These are phyloP conservation scores for Huntiella bhutanensis DNA, from an alignment of 2,329 filamentous ascomycete species.

Conservation along the genomic window DNA sequence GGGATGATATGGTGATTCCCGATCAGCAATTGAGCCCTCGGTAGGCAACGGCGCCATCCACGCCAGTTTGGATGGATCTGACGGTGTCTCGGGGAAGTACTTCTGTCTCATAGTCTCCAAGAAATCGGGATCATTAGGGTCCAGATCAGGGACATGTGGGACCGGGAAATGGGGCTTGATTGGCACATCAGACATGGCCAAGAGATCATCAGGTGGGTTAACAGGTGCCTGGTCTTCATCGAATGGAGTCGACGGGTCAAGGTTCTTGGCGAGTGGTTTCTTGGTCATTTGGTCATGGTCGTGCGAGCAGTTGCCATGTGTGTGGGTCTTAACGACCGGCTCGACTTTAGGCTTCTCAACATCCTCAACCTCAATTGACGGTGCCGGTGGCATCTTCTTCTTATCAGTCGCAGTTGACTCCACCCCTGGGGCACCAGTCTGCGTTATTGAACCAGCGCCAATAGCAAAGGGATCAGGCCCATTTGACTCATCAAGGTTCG, in stretches of 20 bases:
- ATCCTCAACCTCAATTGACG: slow-evolving; percentile 21
- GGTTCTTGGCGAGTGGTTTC: slow-evolving; percentile 11
- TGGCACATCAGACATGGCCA: slow-evolving; percentile 23
- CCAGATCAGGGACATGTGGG: slow-evolving; percentile 47
- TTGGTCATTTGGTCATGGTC: neutral
- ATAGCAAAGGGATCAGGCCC: slow-evolving; percentile 26
- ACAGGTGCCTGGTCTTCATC: slow-evolving; percentile 25
- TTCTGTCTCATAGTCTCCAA: slow-evolving; percentile 70
- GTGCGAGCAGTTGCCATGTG: neutral
- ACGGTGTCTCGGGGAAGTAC: slow-evolving; percentile 77
- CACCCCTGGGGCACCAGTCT: neutral
- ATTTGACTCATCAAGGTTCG: slow-evolving; percentile 50
- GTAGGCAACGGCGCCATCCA: slow-evolving; percentile 71
- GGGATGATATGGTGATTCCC: slow-evolving; percentile 66
- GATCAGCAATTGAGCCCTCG: slow-evolving; percentile 42
- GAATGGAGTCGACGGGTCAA: slow-evolving; percentile 14
- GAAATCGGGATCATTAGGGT: slow-evolving; percentile 69
- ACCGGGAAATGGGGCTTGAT: slow-evolving; percentile 42
- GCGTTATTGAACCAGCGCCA: neutral
- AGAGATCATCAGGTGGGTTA: slow-evolving; percentile 24
- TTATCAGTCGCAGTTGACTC: slow-evolving; percentile 11
- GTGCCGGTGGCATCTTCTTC: slow-evolving; percentile 12
- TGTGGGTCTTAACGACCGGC: slow-evolving; percentile 1
- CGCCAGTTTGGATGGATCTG: slow-evolving; percentile 67
- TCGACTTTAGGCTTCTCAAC: slow-evolving; percentile 5